Conservation (phyloP, 345 rosid species). For the Triadica sebifera region DNA sequence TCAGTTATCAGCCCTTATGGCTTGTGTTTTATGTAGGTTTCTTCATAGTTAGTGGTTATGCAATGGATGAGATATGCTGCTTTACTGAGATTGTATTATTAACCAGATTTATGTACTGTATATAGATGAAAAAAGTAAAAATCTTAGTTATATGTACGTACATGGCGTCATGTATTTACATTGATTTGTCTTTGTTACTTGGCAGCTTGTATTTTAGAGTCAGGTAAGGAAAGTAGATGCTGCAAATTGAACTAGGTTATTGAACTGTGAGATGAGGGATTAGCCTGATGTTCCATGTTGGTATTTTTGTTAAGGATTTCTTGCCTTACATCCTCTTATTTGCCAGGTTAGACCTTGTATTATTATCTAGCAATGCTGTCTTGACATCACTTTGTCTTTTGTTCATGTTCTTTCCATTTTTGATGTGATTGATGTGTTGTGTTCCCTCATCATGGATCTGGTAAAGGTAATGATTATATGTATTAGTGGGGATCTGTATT, state of each 20-base stretch:
- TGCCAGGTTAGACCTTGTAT: not conserved
- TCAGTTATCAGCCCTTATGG: not conserved
- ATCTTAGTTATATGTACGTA: not conserved
- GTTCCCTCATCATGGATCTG: not conserved
- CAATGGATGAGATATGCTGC: not conserved
- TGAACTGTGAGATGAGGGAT: slow-evolving; percentile 1
- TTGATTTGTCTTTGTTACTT: not conserved
- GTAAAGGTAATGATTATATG: not conserved
- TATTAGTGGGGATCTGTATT: not conserved
- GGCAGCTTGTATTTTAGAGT: not conserved
- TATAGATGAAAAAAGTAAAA: not conserved
- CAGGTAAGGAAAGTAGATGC: not conserved
- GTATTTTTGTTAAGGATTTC: not conserved
- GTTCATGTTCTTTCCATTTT: not conserved
- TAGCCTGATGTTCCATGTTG: not conserved
- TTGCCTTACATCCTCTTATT: not conserved
- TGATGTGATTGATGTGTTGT: not conserved
- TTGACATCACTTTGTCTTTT: not conserved
- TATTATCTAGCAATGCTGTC: not conserved
- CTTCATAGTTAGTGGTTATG: no score
- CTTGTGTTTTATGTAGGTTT: not conserved
- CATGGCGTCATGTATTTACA: not conserved
- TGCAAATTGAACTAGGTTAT: not conserved
- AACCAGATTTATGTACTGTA: not conserved
- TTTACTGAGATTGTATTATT: not conserved